These are phyloP conservation scores for Lotmaria passim DNA, from an alignment of 208 protist genomes.

Conservation along the genomic window DNA sequence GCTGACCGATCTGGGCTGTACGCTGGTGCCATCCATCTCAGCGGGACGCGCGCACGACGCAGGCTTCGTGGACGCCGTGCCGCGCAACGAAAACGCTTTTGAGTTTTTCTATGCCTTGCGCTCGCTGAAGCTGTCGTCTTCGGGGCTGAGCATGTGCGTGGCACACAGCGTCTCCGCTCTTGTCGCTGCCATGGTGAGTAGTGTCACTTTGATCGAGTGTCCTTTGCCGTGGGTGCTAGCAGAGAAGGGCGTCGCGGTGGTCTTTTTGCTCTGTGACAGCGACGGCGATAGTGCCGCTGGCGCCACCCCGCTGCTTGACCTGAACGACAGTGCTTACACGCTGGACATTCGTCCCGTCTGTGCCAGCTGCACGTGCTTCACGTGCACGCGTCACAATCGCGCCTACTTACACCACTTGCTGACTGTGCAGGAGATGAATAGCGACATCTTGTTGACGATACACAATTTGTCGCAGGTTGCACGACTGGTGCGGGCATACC, in stretches of 20 bases:
- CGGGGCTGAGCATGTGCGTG: slow-evolving; percentile 41
- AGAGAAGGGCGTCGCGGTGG: slow-evolving; percentile 72
- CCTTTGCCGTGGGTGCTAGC: slow-evolving; percentile 77
- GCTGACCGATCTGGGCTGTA: slow-evolving; percentile 25
- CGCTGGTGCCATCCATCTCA: slow-evolving; percentile 35
- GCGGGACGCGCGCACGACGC: slow-evolving; percentile 11
- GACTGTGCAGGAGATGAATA: slow-evolving; percentile 92
- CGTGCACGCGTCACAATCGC: slow-evolving; percentile 74
- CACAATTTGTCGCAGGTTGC: slow-evolving; percentile 76
- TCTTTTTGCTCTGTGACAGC: slow-evolving; percentile 22
- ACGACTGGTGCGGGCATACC: slow-evolving; percentile 38
- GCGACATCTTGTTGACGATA: slow-evolving; percentile 75
- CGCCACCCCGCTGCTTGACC: slow-evolving; percentile 52
- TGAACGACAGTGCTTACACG: slow-evolving; percentile 73
- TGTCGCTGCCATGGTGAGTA: slow-evolving; percentile 46
- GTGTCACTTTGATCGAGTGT: slow-evolving; percentile 70
- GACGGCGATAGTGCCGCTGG: background rate
- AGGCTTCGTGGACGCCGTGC: slow-evolving; percentile 40
- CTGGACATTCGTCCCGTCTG: slow-evolving; percentile 68
- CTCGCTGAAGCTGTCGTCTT: slow-evolving; percentile 24
- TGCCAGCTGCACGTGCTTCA: slow-evolving; percentile 70
- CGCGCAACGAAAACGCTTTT: slow-evolving; percentile 40
- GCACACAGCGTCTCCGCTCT: slow-evolving; percentile 50
- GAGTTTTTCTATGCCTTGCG: slow-evolving; percentile 45
- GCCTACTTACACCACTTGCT: slow-evolving; percentile 91